Evolutionary conservation across 139 green algal species (phyloP).

Genomic region (Micractinium conductrix): DNA sequence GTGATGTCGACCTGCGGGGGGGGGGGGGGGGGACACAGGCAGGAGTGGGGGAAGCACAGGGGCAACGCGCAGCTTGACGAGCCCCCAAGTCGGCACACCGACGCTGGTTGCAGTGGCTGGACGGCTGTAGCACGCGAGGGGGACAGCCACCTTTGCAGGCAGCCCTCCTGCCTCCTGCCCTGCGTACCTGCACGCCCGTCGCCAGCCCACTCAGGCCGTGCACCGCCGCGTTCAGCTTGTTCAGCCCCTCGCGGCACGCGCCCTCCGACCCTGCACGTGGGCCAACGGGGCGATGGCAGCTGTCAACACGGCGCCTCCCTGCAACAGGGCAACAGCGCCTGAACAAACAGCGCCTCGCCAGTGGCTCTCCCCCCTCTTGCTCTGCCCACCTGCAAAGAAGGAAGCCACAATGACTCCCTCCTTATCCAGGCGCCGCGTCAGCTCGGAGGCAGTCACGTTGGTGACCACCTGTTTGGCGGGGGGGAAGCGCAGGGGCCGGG

Average conservation of each 20-base stretch:
- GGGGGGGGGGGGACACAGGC: not conserved
- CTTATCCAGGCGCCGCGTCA: constrained; percentile 24
- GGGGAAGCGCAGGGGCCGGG: not conserved
- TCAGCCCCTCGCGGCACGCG: not conserved
- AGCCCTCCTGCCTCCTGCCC: not conserved
- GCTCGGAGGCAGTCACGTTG: constrained; percentile 25
- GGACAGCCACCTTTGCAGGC: too few species aligned
- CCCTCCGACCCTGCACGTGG: not conserved
- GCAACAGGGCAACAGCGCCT: not conserved
- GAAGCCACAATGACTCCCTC: constrained; percentile 44
- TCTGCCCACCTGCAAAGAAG: constrained; percentile 41
- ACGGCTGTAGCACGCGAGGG: too few species aligned
- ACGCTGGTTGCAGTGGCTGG: not conserved
- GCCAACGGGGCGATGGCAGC: not conserved
- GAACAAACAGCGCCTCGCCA: too few species aligned
- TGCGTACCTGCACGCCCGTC: constrained; percentile 26
- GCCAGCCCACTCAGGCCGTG: constrained; percentile 31
- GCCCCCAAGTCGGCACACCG: too few species aligned
- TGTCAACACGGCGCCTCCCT: not conserved
- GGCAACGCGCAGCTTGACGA: too few species aligned
- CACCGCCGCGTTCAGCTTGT: constrained; percentile 21
- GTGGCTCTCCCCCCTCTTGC: too few species aligned
- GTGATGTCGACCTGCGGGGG: constrained; percentile 13
- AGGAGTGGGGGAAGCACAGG: not conserved
- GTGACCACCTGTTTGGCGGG: not conserved